These are phyloP conservation scores for Fusarium paranaense DNA, from an alignment of 2,329 filamentous ascomycete species.

Conservation along the genomic window DNA sequence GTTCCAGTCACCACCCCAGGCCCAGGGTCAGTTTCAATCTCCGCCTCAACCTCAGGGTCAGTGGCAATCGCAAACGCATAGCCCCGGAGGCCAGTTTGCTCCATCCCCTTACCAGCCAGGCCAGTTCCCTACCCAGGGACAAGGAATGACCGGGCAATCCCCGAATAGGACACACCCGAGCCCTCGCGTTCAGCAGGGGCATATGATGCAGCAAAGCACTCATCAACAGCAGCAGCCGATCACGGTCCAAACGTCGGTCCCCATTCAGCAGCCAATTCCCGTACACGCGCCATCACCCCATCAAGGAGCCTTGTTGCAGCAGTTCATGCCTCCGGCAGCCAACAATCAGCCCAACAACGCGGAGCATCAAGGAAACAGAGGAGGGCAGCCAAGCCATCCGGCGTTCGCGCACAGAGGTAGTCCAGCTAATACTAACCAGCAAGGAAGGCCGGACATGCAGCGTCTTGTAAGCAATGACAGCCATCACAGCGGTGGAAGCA, in stretches of 20 bases:
- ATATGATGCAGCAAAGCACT: conserved; percentile 9
- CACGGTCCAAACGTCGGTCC: conserved; percentile 25
- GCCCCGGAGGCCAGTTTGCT: conserved; percentile 49
- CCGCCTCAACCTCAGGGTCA: conserved; percentile 19
- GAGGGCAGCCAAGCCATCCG: not conserved
- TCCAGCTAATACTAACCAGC: not conserved
- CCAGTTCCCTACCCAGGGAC: conserved; percentile 53
- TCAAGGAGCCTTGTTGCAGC: conserved; percentile 27
- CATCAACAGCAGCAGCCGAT: conserved; percentile 29
- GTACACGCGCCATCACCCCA: conserved; percentile 26
- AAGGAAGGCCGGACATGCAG: conserved; percentile 10
- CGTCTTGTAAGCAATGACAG: conserved; percentile 22
- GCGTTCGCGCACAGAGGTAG: not conserved
- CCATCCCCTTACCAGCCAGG: conserved; percentile 53
- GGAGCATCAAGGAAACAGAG: not conserved
- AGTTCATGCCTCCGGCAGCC: conserved; percentile 15
- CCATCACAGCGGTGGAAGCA: conserved; percentile 18
- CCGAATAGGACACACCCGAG: conserved; percentile 32
- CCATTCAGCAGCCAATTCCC: conserved; percentile 23
- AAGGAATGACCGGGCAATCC: conserved; percentile 48
- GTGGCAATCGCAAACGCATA: conserved; percentile 27
- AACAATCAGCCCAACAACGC: conserved; percentile 1
- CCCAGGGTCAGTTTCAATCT: conserved; percentile 22
- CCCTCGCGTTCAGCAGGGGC: conserved; percentile 15
- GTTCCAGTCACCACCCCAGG: conserved; percentile 6